Evolutionary conservation across 306 rosid species (phyloP).

Genomic region (Benincasa hispida): DNA sequence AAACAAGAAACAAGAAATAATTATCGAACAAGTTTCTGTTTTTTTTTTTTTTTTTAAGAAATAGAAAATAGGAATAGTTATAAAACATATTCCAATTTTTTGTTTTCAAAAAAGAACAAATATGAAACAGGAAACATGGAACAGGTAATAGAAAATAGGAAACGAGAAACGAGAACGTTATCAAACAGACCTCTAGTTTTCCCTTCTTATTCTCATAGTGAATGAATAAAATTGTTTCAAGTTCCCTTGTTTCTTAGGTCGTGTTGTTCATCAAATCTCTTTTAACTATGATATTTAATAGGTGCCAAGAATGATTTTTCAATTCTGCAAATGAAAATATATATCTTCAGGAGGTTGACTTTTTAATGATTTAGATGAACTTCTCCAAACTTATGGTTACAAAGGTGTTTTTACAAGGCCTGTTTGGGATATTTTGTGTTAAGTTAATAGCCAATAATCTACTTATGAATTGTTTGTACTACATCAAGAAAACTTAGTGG

Average conservation of each 20-base stretch:
- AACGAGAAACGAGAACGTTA: too few relatives aligned
- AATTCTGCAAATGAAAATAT: background rate
- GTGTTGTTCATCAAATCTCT: background rate
- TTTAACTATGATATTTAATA: background rate
- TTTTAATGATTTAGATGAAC: conserved; percentile 45
- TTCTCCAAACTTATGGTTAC: conserved; percentile 52
- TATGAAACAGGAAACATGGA: too few relatives aligned
- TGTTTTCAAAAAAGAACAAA: too few relatives aligned
- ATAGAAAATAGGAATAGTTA: too few relatives aligned
- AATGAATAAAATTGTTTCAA: background rate
- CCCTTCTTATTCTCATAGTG: background rate
- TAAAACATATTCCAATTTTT: too few relatives aligned
- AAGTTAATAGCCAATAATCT: conserved; percentile 3
- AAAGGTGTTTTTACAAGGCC: conserved; percentile 85
- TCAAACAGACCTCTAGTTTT: background rate
- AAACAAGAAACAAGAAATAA: too few relatives aligned
- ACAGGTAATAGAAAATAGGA: too few relatives aligned
- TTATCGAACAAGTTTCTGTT: too few relatives aligned
- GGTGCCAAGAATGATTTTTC: background rate
- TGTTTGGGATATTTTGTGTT: conserved; percentile 3
- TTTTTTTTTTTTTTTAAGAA: too few relatives aligned
- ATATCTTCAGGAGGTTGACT: conserved; percentile 75
- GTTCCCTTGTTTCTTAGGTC: background rate
- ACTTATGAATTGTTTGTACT: background rate
- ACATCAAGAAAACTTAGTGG: conserved; percentile 8